Percentiles rank a stretch among this genome's conserved stretches.
These are phyloP conservation scores for Serendipita sp. DNA, from an alignment of 768 basidiomycete species.

Conservation along the genomic window DNA sequence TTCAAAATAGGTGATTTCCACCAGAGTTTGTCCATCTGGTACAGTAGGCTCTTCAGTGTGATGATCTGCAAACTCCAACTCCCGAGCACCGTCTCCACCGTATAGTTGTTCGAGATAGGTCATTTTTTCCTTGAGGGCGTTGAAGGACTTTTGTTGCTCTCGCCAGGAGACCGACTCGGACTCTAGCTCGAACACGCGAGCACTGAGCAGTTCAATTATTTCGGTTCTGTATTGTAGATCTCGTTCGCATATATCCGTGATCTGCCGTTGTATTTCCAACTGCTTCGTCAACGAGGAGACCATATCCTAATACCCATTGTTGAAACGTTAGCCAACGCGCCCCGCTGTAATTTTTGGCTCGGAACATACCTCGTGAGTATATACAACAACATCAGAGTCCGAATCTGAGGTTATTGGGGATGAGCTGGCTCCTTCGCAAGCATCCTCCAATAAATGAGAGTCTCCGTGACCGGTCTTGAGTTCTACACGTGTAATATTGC, in stretches of 20 bases:
- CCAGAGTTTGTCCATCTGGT: neutral
- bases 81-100: neutral
- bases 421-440: neutral
- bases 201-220: conserved; percentile 1
- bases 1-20: neutral
- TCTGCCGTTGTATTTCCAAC: neutral
- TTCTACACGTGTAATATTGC: neutral
- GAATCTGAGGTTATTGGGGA: neutral
- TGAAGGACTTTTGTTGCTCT: neutral
- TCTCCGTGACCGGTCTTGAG: neutral
- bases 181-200: neutral
- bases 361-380: conserved; percentile 1
- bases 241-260: neutral
- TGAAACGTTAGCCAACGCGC: neutral
- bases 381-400: neutral
- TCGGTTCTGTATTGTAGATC: neutral
- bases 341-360: neutral
- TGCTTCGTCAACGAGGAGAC: conserved; percentile 2
- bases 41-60: neutral
- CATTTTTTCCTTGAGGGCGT: neutral
- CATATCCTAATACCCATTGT: neutral
- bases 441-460: neutral
- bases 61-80: neutral
- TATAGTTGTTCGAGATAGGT: neutral
- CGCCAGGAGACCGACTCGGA: neutral